Percentiles rank a stretch among this genome's conserved stretches.
phyloP scores from a whole-genome alignment of 1,284 basidiomycete genomes.

The Sutorius eximius region DNA sequence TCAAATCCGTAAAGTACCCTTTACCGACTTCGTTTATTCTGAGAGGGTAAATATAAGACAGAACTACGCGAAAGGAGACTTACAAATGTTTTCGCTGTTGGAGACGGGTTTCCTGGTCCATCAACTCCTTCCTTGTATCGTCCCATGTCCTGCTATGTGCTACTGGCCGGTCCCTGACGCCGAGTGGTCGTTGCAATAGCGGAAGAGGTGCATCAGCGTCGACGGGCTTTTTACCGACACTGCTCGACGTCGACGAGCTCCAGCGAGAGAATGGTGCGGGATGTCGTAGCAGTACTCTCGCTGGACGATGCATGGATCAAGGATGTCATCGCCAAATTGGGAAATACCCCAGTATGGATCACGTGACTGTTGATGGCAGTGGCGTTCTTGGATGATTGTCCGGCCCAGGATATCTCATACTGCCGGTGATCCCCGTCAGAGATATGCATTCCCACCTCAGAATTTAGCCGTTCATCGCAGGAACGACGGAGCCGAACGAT shows the following conservation, averaged over 20 bases:
- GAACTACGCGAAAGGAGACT: conserved; percentile 29
- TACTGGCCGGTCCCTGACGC: conserved; percentile 61
- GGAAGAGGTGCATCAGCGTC: conserved; percentile 40
- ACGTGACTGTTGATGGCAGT: background rate
- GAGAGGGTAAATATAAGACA: conserved; percentile 5
- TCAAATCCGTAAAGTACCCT: conserved; percentile 91
- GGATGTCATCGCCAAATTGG: background rate
- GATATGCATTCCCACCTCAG: background rate
- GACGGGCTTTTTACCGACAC: background rate
- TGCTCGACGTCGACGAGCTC: conserved; percentile 24
- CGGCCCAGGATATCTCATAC: background rate
- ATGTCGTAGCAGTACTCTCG: conserved; percentile 11
- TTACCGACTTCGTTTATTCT: conserved; percentile 85
- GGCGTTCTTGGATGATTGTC: background rate
- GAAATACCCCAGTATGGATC: conserved; percentile 5
- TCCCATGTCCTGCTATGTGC: conserved; percentile 62
- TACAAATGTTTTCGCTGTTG: conserved; percentile 79
- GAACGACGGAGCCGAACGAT: background rate
- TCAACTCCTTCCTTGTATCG: conserved; percentile 68
- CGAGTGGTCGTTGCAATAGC: conserved; percentile 73
- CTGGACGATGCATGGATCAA: conserved; percentile 7
- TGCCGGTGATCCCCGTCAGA: background rate
- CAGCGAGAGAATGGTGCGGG: conserved; percentile 16
- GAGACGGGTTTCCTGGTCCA: conserved; percentile 71
- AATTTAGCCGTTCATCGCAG: background rate